Evolutionary conservation across 192 early-diverging fungal species (phyloP), one percentile per base, ranked within the genome.

Genomic region (Umbelopsis ramanniana): DNA sequence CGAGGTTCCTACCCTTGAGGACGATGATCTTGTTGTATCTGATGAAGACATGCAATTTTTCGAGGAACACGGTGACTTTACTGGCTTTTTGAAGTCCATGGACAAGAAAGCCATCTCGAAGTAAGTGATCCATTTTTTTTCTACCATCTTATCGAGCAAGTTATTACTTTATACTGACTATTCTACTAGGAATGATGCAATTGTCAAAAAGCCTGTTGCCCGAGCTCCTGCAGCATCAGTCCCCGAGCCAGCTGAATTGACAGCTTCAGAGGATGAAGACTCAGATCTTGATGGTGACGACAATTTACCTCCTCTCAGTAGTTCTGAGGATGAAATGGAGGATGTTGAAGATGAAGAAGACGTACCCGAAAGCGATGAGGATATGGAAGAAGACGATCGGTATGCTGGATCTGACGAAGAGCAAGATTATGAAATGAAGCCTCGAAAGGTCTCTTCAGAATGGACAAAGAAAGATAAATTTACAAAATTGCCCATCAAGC

Each of bases 31-130:
- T 40, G 79, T 80, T 19, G 72, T 94, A 29, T 89, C 85, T 46
- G 92, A 93, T 26, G 87, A 92, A 47, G 93, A 95, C 80, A 70
- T 93, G 69, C 88, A 87, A 45, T 85, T 94, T 48, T 86, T 94
- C 53, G 82, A 86, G 11, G 89, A 93, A 69, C 87, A 92, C 71
- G 82, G 87, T 24, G 78, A 76, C 24, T 83, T 84, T 70, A 79
- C 86, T 6, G 73, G 81, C 17, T 95, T 95, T 77, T 78, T 95
- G 76, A 80, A 70, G 40, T 77, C 82, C 38, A 79, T 94, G 78
- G 86, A 93, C 74, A 74, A 89, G 4, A 85, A 86, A 21, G 87
- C 82, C 40, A 68, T 93, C 11, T 77, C 83, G 46, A 90, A 86
- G 91, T 92, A 85, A 55, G 24, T 17, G 29, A 46, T 12, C n/a